phyloP scores from a whole-genome alignment of 2,329 filamentous ascomycete genomes.

The Didymella sp. region DNA sequence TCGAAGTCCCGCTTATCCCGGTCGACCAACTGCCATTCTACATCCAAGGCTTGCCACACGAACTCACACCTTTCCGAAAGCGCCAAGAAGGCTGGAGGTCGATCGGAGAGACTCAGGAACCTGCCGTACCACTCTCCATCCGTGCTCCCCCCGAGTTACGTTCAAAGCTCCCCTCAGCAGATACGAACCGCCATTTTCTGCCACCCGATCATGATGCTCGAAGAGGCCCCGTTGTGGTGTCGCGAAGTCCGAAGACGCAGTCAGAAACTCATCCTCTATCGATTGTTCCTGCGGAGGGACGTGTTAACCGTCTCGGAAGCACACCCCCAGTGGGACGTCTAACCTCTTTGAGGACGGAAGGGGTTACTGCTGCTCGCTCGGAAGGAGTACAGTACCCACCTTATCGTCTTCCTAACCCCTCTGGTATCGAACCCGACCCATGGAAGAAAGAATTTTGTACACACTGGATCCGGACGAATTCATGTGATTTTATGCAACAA shows the following conservation, averaged over 20 bases:
- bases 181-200: slow-evolving; percentile 14
- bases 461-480: slow-evolving; percentile 86
- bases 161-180: background rate
- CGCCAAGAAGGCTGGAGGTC: slow-evolving; percentile 37
- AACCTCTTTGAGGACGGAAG: slow-evolving; percentile 26
- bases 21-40: slow-evolving; percentile 54
- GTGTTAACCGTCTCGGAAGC: background rate
- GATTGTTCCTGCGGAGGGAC: background rate
- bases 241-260: background rate
- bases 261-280: background rate
- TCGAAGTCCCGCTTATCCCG: slow-evolving; percentile 52
- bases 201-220: slow-evolving; percentile 32
- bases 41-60: slow-evolving; percentile 48
- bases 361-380: slow-evolving; percentile 35
- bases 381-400: slow-evolving; percentile 32
- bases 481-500: slow-evolving; percentile 71
- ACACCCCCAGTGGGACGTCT: background rate
- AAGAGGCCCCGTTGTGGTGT: background rate
- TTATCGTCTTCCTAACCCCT: slow-evolving; percentile 23
- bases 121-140: slow-evolving; percentile 17
- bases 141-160: slow-evolving; percentile 4
- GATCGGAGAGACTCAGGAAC: slow-evolving; percentile 25
- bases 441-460: slow-evolving; percentile 80
- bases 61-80: slow-evolving; percentile 40
- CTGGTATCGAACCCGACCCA: slow-evolving; percentile 49